Conservation (phyloP, 768 basidiomycete species). For the Ramaria sp. region DNA sequence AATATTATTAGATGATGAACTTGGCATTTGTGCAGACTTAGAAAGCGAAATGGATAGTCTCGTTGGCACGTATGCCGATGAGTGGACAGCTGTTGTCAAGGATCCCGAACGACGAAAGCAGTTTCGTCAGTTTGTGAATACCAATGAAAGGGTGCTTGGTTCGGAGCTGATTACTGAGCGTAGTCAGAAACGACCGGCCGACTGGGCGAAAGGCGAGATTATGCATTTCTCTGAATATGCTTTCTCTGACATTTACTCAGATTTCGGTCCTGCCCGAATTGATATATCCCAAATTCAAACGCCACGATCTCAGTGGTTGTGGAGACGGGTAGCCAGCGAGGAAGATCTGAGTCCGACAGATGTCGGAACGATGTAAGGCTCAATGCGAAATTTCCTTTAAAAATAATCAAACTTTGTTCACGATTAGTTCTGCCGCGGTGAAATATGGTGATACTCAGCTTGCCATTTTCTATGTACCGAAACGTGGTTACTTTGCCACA, state of each 20-base stretch:
- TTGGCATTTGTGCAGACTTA: constrained; percentile 61
- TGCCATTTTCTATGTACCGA: constrained; percentile 55
- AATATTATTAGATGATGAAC: constrained; percentile 57
- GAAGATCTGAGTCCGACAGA: constrained; percentile 38
- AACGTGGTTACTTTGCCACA: constrained; percentile 48
- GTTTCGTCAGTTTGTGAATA: constrained; percentile 60
- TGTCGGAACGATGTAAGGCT: constrained; percentile 33
- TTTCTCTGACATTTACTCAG: not conserved
- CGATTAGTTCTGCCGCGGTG: constrained; percentile 32
- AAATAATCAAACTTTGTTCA: not conserved
- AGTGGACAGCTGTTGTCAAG: constrained; percentile 55
- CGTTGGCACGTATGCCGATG: constrained; percentile 54
- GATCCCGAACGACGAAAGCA: constrained; percentile 36
- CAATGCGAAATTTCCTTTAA: not conserved
- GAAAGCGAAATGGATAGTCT: constrained; percentile 57
- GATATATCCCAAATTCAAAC: constrained; percentile 26
- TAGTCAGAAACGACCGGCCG: constrained; percentile 50
- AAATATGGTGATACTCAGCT: constrained; percentile 58
- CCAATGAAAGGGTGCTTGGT: constrained; percentile 31
- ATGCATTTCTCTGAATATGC: not conserved
- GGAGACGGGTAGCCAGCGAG: constrained; percentile 37
- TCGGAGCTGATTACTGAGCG: constrained; percentile 48
- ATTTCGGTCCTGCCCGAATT: constrained; percentile 29
- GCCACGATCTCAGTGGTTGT: constrained; percentile 44
- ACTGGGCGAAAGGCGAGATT: constrained; percentile 53